phyloP scores from a whole-genome alignment of 768 basidiomycete species.

The Hygrophorus pudorinus region DNA sequence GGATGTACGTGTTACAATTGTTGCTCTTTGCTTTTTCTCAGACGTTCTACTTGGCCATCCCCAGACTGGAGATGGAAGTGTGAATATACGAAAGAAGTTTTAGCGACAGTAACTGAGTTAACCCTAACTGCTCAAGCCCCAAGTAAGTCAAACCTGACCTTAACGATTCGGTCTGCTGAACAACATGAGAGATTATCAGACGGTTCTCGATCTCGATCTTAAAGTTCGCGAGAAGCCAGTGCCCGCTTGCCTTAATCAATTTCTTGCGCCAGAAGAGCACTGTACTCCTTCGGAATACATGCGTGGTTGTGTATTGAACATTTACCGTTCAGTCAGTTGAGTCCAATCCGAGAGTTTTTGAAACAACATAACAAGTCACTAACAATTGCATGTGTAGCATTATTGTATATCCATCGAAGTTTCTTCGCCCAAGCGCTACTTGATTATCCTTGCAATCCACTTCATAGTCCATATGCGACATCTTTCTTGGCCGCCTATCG shows the following conservation, averaged over 20 bases:
- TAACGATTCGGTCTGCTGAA: too few species aligned
- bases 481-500: constrained; percentile 58
- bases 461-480: constrained; percentile 53
- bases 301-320: not conserved
- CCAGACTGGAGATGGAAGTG: constrained; percentile 53
- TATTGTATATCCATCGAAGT: constrained; percentile 54
- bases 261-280: not conserved
- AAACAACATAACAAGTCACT: not conserved
- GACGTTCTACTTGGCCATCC: not conserved
- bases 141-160: constrained; percentile 11
- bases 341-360: not conserved
- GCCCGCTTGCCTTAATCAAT: constrained; percentile 32
- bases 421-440: constrained; percentile 69
- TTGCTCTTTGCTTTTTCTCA: constrained; percentile 4
- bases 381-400: constrained; percentile 24
- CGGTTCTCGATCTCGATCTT: constrained; percentile 57
- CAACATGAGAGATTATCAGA: constrained; percentile 26
- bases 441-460: constrained; percentile 54
- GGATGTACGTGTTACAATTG: not conserved
- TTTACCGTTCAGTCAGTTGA: not conserved
- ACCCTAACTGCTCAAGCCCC: constrained; percentile 59
- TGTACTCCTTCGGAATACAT: not conserved
- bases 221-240: constrained; percentile 60
- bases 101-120: constrained; percentile 50
- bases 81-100: constrained; percentile 55